A percentile compares a stretch with the other conserved stretches of the same genome.
These are phyloP conservation scores for Lactarius tabidus DNA, from an alignment of 768 basidiomycete species.

Conservation along the genomic window DNA sequence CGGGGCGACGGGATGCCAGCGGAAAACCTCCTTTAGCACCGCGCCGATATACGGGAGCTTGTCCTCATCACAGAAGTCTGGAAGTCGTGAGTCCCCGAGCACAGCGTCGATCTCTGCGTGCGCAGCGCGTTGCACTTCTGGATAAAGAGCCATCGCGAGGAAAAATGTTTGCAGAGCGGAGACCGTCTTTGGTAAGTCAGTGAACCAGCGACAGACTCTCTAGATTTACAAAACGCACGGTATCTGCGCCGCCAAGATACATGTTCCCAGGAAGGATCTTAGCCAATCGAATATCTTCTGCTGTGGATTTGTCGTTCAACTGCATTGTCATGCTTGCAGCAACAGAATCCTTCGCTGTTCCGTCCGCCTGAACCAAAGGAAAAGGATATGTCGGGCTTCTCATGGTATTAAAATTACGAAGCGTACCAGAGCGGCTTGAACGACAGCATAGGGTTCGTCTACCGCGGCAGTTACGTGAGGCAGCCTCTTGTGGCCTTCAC, in stretches of 20 bases:
- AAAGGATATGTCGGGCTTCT: not conserved
- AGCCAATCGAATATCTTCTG: not conserved
- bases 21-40: not conserved
- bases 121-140: not conserved
- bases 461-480: not conserved
- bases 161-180: not conserved
- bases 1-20: not conserved
- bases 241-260: not conserved
- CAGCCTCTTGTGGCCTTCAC: not conserved
- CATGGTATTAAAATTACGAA: no score
- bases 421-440: slow-evolving; percentile 3
- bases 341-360: not conserved
- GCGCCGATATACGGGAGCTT: not conserved
- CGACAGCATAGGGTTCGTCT: slow-evolving; percentile 5
- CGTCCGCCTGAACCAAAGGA: not conserved
- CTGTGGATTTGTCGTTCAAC: not conserved
- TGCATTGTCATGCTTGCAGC: not conserved
- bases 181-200: not conserved
- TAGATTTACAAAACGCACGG: not conserved
- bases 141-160: not conserved
- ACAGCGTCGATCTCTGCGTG: not conserved
- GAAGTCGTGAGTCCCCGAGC: not conserved
- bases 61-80: not conserved
- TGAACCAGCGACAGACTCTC: not conserved
- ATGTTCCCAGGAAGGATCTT: not conserved